These are phyloP conservation scores for Cytospora schulzeri DNA, from an alignment of 2,329 filamentous ascomycete species.

Conservation along the genomic window DNA sequence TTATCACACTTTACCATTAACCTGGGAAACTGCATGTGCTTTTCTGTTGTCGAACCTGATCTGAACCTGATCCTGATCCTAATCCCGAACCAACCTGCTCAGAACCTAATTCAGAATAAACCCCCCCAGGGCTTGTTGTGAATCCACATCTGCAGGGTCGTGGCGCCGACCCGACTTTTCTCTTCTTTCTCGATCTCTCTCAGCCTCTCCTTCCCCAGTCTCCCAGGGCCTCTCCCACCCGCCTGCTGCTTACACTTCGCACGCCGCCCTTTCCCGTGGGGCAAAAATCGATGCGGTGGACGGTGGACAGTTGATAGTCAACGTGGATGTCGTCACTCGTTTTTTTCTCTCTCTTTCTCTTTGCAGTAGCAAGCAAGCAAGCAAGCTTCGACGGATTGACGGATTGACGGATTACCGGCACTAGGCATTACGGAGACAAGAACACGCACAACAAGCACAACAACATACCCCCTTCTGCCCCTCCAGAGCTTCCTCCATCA, in stretches of 20 bases:
- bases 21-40: not conserved
- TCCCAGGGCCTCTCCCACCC: slow-evolving; percentile 1
- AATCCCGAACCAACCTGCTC: not conserved
- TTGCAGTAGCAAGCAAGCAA: too few species aligned
- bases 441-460: not conserved
- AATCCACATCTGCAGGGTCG: slow-evolving; percentile 10
- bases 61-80: not conserved
- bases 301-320: not conserved
- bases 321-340: not conserved
- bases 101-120: not conserved
- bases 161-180: slow-evolving; percentile 15
- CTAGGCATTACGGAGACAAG: not conserved
- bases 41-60: not conserved
- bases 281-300: not conserved
- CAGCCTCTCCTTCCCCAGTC: slow-evolving; percentile 21
- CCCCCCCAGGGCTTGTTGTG: not conserved
- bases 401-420: not conserved
- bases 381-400: too few species aligned
- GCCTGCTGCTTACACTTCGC: not conserved
- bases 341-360: not conserved
- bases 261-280: not conserved
- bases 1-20: not conserved
- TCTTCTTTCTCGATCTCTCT: slow-evolving; percentile 26
- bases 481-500: not conserved
- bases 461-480: not conserved